phyloP scores from a whole-genome alignment of 2,329 filamentous ascomycete species.

The Nemania sp. region DNA sequence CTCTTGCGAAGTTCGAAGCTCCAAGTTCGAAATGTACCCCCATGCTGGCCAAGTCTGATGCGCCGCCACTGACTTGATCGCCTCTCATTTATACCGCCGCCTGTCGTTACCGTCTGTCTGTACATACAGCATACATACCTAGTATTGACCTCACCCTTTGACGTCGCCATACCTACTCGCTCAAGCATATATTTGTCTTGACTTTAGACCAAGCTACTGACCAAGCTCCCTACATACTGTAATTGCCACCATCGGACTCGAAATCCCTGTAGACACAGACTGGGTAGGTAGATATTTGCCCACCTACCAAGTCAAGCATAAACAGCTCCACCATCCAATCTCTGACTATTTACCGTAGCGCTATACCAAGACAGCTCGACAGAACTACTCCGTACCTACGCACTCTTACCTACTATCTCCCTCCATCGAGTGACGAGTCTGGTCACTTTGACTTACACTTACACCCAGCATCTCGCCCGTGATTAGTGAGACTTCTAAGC shows the following conservation, averaged over 20 bases:
- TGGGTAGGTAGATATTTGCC: not conserved
- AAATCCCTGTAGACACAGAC: conserved; percentile 5
- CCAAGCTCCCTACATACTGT: not conserved
- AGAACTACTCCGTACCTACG: not conserved
- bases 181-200: not conserved
- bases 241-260: conserved; percentile 7
- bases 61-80: too few species aligned
- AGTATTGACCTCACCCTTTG: not conserved
- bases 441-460: not conserved
- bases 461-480: conserved; percentile 16
- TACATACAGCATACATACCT: too few species aligned
- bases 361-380: conserved; percentile 14
- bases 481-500: conserved; percentile 20
- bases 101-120: too few species aligned
- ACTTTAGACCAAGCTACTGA: not conserved
- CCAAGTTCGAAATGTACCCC: not conserved
- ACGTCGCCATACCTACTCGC: conserved; percentile 1
- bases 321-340: conserved; percentile 22
- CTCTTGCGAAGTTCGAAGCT: conserved; percentile 11
- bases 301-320: conserved; percentile 5
- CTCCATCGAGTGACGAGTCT: conserved; percentile 9
- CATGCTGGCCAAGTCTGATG: too few species aligned
- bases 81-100: not conserved
- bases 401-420: too few species aligned
- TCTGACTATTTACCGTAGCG: not conserved